Evolutionary conservation across 352 stramenopile species (phyloP).

Genomic region (Pythium guiyangense): DNA sequence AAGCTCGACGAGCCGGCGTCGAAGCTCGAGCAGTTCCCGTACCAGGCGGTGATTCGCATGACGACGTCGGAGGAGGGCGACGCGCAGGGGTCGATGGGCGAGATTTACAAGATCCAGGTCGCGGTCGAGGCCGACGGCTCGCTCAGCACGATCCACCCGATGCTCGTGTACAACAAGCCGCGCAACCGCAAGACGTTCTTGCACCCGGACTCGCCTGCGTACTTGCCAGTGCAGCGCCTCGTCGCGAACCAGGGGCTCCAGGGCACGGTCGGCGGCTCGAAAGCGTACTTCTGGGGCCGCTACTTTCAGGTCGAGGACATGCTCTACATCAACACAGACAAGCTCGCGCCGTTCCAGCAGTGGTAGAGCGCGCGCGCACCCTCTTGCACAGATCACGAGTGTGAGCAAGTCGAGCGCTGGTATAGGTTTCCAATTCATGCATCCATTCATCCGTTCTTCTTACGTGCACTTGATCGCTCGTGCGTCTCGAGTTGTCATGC

Average conservation of each 20-base stretch:
- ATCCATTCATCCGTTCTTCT: too few species aligned
- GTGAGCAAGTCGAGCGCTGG: not conserved
- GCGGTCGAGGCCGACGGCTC: slow-evolving; percentile 55
- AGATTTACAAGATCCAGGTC: slow-evolving; percentile 91
- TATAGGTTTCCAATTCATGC: too few species aligned
- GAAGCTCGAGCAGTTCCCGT: slow-evolving; percentile 72
- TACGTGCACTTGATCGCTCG: too few species aligned
- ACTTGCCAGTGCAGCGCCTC: slow-evolving; percentile 57
- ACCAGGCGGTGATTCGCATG: slow-evolving; percentile 86
- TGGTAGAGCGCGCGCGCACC: slow-evolving; percentile 38
- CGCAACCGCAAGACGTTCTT: slow-evolving; percentile 84
- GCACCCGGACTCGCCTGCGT: slow-evolving; percentile 76
- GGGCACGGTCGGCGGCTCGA: slow-evolving; percentile 67
- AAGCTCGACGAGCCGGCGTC: slow-evolving; percentile 80
- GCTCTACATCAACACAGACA: slow-evolving; percentile 84
- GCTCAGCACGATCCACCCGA: slow-evolving; percentile 68
- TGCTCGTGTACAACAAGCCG: slow-evolving; percentile 89
- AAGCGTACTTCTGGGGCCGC: slow-evolving; percentile 85
- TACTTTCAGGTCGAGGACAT: slow-evolving; percentile 81
- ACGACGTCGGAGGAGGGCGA: slow-evolving; percentile 67
- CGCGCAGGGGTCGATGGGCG: slow-evolving; percentile 60
- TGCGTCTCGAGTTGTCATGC: too few species aligned
- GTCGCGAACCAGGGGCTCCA: slow-evolving; percentile 51
- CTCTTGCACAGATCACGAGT: not conserved
- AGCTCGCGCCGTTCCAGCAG: slow-evolving; percentile 72